Evolutionary conservation across 2,329 filamentous ascomycete species (phyloP), one percentile per base, ranked within the genome.

Genomic region (Fusarium succisae): DNA sequence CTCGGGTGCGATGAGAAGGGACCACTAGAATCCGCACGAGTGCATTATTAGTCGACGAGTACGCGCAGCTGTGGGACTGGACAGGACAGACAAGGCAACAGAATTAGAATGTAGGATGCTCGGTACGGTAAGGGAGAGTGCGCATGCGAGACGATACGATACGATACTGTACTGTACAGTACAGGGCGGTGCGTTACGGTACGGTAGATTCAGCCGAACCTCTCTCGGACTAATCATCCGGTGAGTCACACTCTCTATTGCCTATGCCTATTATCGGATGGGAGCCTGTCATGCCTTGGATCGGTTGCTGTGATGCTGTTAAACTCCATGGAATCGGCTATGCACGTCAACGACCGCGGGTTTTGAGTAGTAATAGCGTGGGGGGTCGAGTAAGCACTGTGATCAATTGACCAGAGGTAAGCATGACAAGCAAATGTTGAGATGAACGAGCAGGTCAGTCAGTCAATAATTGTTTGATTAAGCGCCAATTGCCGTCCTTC

Each of bases 1-100:
- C 68, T 75, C 50, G 72, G 72, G 38, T 69, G 72, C 38, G 72
- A 61, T 72, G 48, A 58, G 47, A 68, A 47, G 45, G 71, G 63
- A 59, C 72, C 72, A 69, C 71, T 62, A 55, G 69, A 75, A 75
- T 70, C 68, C 50, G 60, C 72, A 65, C 43, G 41, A 58, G 56
- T 70, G 68, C 72, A 55, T 65, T 71, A 51, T 74, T 64, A 72
- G 70, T 72, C 63, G 69, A 63, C 30, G 48, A 60, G 38, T 68
- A 70, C 66, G 71, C 71, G 68, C 67, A 69, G 47, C 30, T 39
- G 72, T 74, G 72, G 72, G 59, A 68, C 71, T 53, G 44, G 26
- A 15, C 28, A 22, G 35, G 47, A 51, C 35, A 63, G 32, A 28
- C 26, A 63, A 56, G 56, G 43, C 26, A 63, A 45, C 58, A 69